Base-by-base conservation (phyloP, 805 yeast genomes). In the Kodamaea laetipori region DNA sequence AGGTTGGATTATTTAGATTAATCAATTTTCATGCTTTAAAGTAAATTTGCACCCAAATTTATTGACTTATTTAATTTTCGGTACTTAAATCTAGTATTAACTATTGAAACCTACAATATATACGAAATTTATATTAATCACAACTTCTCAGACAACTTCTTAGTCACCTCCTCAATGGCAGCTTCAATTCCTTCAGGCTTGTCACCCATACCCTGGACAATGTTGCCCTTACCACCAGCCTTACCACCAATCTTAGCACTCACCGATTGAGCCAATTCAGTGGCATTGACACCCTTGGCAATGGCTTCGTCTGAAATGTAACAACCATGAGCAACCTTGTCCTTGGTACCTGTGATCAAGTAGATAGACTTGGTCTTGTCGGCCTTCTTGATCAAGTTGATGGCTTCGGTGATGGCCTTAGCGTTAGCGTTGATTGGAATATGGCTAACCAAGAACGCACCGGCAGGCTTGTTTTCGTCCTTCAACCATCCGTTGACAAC, bases 201-300 rank as follows among this genome's bases (percentile, higher is more conserved):
- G 55, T 84, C 88, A 56, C 99, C 99, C 82, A 89, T 86, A 68
- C 99, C 99, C 73, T 94, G 99, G 55, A 89, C 88, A 43, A 90
- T 82, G 53, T 89, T 87, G 51, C 97, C 98, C 70, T 89, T 94
- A 66, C 99, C 99, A 71, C 99, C 99, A 46, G 96, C 95, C 66
- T 86, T 89, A 67, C 99, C 99, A 52, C 99, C 99, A 55, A 94
- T 81, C 56, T 75, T 72, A 27, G 72, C 67, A 35, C 90, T 73
- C 34, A 86, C 98, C 44, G 77, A 69, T 41, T 75, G 67, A 24
- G 95, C 95, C 53, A 90, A 76, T 21, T 80, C 90, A 45, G 83
- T 76, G 41, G 95, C 90, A 51, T 84, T 77, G 15, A 89, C 74
- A 53, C 90, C 90, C 60, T 81, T 77, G 36, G 73, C 73, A 51